Conservation (phyloP, 1,284 basidiomycete species). For the Porodaedalea pini region DNA sequence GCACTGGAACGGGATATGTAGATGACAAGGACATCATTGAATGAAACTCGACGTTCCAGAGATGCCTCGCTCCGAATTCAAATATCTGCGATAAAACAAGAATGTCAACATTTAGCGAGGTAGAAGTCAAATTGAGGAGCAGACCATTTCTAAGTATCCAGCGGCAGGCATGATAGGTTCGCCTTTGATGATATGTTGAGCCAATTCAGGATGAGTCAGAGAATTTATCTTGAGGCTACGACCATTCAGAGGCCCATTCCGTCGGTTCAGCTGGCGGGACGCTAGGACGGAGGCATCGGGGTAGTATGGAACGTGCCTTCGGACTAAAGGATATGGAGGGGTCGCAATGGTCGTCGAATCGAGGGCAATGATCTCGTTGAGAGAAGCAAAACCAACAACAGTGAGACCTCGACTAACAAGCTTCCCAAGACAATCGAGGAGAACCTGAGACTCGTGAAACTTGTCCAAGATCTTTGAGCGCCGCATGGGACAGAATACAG, state of each 20-base stretch:
- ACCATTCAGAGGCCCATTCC: slow-evolving; percentile 34
- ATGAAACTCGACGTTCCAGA: slow-evolving; percentile 6
- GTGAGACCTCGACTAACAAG: too few species aligned
- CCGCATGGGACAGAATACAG: slow-evolving; percentile 32
- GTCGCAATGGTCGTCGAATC: slow-evolving; percentile 12
- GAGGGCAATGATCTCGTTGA: slow-evolving; percentile 17
- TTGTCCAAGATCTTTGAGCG: slow-evolving; percentile 26
- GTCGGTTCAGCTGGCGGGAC: slow-evolving; percentile 22
- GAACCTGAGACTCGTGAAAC: slow-evolving; percentile 22
- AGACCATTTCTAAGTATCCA: slow-evolving; percentile 43
- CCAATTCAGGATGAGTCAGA: slow-evolving; percentile 36
- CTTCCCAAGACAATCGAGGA: slow-evolving; percentile 29
- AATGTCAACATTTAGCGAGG: not conserved
- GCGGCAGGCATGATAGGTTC: slow-evolving; percentile 45
- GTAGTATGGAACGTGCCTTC: slow-evolving; percentile 18
- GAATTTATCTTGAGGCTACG: slow-evolving; percentile 30
- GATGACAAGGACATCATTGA: not conserved
- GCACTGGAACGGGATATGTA: not conserved
- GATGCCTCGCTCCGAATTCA: slow-evolving; percentile 7
- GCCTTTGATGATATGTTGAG: slow-evolving; percentile 38
- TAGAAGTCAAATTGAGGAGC: not conserved
- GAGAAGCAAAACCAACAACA: slow-evolving; percentile 20
- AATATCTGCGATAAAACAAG: not conserved
- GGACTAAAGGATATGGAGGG: slow-evolving; percentile 22
- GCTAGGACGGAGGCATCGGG: slow-evolving; percentile 18